A percentile compares a stretch with the other conserved stretches of the same genome.
phyloP scores from a whole-genome alignment of 306 rosid species.

The Crotalaria pallida region DNA sequence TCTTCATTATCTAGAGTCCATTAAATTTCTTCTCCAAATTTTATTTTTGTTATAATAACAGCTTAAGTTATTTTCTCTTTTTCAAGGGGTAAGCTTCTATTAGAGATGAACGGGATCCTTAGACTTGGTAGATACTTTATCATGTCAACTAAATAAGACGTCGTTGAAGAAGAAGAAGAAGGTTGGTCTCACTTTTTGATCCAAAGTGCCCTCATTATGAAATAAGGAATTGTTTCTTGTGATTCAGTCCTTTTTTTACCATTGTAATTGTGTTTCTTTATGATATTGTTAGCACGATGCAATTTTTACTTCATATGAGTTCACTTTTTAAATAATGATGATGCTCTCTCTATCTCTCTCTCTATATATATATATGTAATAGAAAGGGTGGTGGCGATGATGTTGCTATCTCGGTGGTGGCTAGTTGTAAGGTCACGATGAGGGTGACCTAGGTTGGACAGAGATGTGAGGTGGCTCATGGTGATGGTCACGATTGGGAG shows the following conservation, averaged over 20 bases:
- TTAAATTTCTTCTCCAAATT: not conserved
- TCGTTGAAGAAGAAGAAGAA: conserved; percentile 85
- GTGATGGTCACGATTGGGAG: too few relatives aligned
- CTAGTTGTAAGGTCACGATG: too few relatives aligned
- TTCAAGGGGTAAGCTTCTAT: conserved; percentile 80
- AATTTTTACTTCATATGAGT: not conserved
- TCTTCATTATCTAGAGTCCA: too few relatives aligned
- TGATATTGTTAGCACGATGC: not conserved
- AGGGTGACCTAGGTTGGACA: too few relatives aligned
- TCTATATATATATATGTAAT: too few relatives aligned
- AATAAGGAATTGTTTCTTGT: not conserved
- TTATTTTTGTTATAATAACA: not conserved
- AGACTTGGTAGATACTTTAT: conserved; percentile 85
- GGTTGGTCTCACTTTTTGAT: conserved; percentile 39
- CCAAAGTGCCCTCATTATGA: not conserved
- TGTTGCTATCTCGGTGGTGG: too few relatives aligned
- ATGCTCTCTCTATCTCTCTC: not conserved
- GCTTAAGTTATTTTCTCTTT: conserved; percentile 4
- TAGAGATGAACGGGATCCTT: conserved; percentile 89
- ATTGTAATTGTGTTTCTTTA: not conserved
- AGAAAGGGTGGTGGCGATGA: too few relatives aligned
- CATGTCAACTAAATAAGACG: conserved; percentile 72
- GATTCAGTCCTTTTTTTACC: not conserved
- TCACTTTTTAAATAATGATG: not conserved
- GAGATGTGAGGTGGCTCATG: too few relatives aligned